Conservation (phyloP, 441 rosid species). For the Arabidopsis hybrid region DNA sequence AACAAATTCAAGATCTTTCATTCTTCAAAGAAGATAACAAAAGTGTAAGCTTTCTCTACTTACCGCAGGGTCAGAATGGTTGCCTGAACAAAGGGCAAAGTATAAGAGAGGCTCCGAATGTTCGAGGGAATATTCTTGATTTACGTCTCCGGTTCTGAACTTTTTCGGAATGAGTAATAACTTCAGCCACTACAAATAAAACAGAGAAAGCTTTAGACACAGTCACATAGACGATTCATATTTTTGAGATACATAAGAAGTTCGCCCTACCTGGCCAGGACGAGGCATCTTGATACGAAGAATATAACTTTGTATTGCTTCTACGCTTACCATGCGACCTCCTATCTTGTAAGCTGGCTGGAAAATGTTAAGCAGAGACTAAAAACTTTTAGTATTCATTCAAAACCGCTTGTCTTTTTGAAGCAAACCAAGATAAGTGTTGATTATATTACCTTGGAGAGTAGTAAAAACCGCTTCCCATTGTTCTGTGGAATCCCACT, state of each 20-base stretch:
- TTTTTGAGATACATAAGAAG: constrained; percentile 5
- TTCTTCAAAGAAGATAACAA: not conserved
- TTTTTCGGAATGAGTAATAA: constrained; percentile 68
- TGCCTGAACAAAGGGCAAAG: constrained; percentile 88
- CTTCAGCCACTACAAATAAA: constrained; percentile 78
- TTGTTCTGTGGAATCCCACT: constrained; percentile 87
- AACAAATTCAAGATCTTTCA: constrained; percentile 21
- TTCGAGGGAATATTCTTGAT: constrained; percentile 72
- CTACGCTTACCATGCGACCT: constrained; percentile 80
- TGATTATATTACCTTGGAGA: constrained; percentile 65
- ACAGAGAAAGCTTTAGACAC: not conserved
- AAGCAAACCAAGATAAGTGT: constrained; percentile 3
- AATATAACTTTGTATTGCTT: constrained; percentile 70
- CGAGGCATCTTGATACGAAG: constrained; percentile 83
- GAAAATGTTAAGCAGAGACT: constrained; percentile 10
- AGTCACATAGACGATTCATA: constrained; percentile 19
- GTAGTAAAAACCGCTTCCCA: constrained; percentile 72
- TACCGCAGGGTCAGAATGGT: constrained; percentile 97
- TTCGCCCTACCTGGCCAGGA: constrained; percentile 78
- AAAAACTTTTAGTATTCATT: not conserved
- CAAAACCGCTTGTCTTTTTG: not conserved
- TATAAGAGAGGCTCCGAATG: constrained; percentile 77
- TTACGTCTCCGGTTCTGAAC: constrained; percentile 73
- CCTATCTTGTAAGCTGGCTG: constrained; percentile 93
- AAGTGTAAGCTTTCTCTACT: constrained; percentile 33